Conservation (phyloP, 768 basidiomycete species). For the Pisolithus sp. region DNA sequence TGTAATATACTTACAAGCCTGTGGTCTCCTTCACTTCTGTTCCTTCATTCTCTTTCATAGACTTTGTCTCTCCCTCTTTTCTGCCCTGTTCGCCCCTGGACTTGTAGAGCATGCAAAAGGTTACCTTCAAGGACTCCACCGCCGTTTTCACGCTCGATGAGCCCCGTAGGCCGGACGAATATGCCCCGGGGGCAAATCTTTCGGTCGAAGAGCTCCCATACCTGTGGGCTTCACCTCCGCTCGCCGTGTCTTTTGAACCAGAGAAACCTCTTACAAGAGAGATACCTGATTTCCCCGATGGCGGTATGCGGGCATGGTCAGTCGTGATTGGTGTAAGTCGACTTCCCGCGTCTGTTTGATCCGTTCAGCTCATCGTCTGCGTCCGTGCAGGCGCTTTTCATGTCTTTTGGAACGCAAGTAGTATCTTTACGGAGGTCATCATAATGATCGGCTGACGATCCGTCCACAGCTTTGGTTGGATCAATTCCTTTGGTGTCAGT, state of each 20-base stretch:
- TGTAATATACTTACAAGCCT: background rate
- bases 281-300: slow-evolving; percentile 6
- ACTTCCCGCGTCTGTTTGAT: background rate
- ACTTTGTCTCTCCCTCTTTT: too few relatives aligned
- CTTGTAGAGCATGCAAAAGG: background rate
- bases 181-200: background rate
- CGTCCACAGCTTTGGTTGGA: slow-evolving; percentile 1
- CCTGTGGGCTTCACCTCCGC: background rate
- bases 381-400: background rate
- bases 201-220: slow-evolving; percentile 1
- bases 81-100: background rate
- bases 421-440: background rate
- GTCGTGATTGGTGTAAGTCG: slow-evolving; percentile 5
- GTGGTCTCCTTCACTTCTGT: too few relatives aligned
- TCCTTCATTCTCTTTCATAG: background rate
- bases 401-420: slow-evolving; percentile 5
- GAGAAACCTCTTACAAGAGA: background rate
- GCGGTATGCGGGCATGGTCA: slow-evolving; percentile 9
- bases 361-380: background rate
- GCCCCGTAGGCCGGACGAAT: background rate
- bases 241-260: background rate
- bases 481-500: slow-evolving; percentile 5
- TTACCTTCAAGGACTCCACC: background rate
- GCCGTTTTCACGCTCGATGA: background rate
- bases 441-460: background rate